phyloP scores from a whole-genome alignment of 2,329 filamentous ascomycete species.

The Microsporum canis region DNA sequence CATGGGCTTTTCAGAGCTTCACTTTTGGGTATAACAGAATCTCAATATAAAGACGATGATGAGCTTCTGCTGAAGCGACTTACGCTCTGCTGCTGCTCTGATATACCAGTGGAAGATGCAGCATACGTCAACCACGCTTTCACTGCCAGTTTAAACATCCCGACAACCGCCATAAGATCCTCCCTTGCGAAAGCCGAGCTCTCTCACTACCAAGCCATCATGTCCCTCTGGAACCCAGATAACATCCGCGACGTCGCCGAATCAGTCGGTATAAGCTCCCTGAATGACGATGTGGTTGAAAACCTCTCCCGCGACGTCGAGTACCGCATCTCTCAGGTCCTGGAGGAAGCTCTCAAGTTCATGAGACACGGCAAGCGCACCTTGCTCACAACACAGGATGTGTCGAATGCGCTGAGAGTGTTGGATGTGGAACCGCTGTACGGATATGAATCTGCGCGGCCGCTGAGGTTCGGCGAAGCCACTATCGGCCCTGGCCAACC shows the following conservation, averaged over 20 bases:
- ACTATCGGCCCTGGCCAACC: conserved; percentile 88
- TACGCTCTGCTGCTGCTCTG: neutral
- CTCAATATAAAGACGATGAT: neutral
- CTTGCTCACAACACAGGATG: conserved; percentile 76
- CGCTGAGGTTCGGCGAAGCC: conserved; percentile 84
- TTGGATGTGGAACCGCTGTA: conserved; percentile 92
- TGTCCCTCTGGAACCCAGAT: conserved; percentile 85
- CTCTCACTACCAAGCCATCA: conserved; percentile 16
- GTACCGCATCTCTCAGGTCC: conserved; percentile 83
- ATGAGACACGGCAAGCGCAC: conserved; percentile 89
- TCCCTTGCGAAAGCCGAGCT: neutral
- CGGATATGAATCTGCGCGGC: conserved; percentile 85
- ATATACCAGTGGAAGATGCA: neutral
- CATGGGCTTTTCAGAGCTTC: neutral
- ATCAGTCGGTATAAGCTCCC: conserved; percentile 72
- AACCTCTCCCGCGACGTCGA: conserved; percentile 88
- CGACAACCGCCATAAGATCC: neutral
- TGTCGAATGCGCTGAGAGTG: conserved; percentile 71
- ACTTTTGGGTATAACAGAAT: neutral
- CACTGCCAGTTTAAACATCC: neutral
- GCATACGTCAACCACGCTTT: neutral
- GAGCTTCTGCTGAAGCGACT: neutral
- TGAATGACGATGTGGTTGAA: conserved; percentile 77
- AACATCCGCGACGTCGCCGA: conserved; percentile 94
- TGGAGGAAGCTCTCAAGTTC: conserved; percentile 87